Base-by-base conservation (phyloP, 176 grass and related monocot species). In the Coix lacrymajobi region DNA sequence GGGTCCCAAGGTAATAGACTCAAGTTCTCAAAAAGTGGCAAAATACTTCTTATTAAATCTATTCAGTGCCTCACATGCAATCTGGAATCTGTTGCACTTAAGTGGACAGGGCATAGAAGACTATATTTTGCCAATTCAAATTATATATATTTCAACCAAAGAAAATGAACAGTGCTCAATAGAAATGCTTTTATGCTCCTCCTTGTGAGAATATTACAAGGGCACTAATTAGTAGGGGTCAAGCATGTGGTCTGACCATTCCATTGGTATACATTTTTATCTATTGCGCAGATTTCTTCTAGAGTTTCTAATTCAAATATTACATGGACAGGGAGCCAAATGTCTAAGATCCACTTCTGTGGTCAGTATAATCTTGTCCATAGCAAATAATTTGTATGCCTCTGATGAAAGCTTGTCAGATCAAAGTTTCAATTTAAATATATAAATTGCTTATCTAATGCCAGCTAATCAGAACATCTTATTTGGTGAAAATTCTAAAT, bases 401-500 rank as follows among this genome's bases (percentile, higher is more conserved):
- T n/a, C 43, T 32, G 52, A 19, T 37, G 31, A 20, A n/a, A 38
- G 43, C 22, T n/a, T 38, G 39, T 25, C 5, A 37, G 72, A 26
- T 68, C 17, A 70, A 73, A 19, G 39, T 76, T 61, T 54, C 2
- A 10, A 40, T 52, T 81, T 76, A 49, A 77, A 64, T 71, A 61
- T 75, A 30, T 41, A 22, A 60, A 34, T 70, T 17, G 12, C 49
- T 71, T 80, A 73, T 75, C n/a, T 39, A 78, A 46, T 58, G 38
- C 33, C 19, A 37, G 56, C 49, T 11, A 63, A 16, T 16, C 26
- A 32, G 29, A 83, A 41, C 25, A 67, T 77, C 6, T 84, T 14
- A 16, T 80, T 80, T 79, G 37, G 17, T 9, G 69, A 78, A 76
- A 84, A 36, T 66, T 26, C 19, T 62, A 65, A 81, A 16, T 39